Evolutionary conservation across 495 filamentous ascomycete species (phyloP).

Genomic region (Tuber borchii): DNA sequence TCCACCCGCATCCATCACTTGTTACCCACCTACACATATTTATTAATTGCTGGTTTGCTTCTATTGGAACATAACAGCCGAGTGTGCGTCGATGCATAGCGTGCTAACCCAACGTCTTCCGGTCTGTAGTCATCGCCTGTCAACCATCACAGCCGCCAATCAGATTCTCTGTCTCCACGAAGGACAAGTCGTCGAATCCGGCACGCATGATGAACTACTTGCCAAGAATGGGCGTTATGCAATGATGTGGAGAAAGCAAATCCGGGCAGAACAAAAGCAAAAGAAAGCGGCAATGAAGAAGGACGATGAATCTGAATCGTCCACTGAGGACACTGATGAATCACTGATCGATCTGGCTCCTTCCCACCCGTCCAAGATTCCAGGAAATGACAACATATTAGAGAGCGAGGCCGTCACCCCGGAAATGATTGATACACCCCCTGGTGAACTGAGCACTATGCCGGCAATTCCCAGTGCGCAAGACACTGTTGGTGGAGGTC

Average conservation of each 20-base stretch:
- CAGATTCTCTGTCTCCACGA: conserved; percentile 89
- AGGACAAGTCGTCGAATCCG: conserved; percentile 74
- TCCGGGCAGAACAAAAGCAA: conserved; percentile 74
- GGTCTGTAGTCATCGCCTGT: conserved; percentile 60
- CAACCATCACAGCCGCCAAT: conserved; percentile 88
- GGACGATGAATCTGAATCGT: conserved; percentile 27
- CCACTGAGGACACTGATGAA: conserved; percentile 21
- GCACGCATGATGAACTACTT: conserved; percentile 79
- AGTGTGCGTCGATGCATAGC: neutral
- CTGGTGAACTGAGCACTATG: neutral
- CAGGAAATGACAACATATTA: neutral
- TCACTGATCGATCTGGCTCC: conserved; percentile 27
- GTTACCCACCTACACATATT: neutral
- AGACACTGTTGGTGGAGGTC: conserved; percentile 6
- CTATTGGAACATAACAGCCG: neutral
- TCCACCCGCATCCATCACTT: neutral
- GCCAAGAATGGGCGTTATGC: conserved; percentile 71
- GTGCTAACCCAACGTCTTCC: neutral
- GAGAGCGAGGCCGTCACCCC: neutral
- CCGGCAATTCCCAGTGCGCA: neutral
- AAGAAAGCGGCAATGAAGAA: conserved; percentile 53
- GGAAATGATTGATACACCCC: conserved; percentile 5
- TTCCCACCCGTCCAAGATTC: conserved; percentile 16
- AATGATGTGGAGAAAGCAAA: conserved; percentile 95
- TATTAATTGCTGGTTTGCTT: neutral